Evolutionary conservation across 23 red algal species (phyloP).

Genomic region (Gracilaria gracilis): DNA sequence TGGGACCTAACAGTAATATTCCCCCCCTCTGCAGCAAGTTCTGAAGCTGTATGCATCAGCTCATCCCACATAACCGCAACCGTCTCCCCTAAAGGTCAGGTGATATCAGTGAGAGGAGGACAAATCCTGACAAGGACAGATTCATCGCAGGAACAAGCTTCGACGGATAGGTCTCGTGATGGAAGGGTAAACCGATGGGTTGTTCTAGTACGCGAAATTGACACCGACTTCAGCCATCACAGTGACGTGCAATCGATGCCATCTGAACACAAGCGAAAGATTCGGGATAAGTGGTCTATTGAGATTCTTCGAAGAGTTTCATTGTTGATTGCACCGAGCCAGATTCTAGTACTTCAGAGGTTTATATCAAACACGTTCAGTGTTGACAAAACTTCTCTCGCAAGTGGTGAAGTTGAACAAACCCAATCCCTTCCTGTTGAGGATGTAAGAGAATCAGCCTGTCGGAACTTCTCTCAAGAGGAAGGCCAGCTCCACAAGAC

Average conservation of each 20-base stretch:
- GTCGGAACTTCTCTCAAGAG: background rate
- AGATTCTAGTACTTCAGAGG: constrained; percentile 26
- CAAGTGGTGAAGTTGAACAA: constrained; percentile 8
- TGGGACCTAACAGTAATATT: constrained; percentile 28
- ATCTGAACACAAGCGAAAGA: background rate
- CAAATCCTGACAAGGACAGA: constrained; percentile 25
- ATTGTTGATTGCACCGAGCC: constrained; percentile 39
- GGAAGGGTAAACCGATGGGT: constrained; percentile 15
- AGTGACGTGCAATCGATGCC: background rate
- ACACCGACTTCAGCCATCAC: constrained; percentile 51
- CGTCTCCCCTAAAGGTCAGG: constrained; percentile 7
- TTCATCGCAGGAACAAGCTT: background rate
- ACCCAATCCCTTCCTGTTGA: background rate
- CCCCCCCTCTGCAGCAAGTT: background rate
- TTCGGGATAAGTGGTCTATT: constrained; percentile 31
- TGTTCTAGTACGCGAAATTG: constrained; percentile 58
- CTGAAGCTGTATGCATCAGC: constrained; percentile 11
- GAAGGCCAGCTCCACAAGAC: background rate
- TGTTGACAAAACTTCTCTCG: background rate
- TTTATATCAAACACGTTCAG: background rate
- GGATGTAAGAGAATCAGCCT: background rate
- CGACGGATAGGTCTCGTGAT: background rate
- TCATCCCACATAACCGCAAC: constrained; percentile 32
- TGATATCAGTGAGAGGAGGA: constrained; percentile 22
- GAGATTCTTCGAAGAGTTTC: constrained; percentile 43